Evolutionary conservation across 2,329 filamentous ascomycete genomes (phyloP), one percentile per base, ranked within the genome.

Genomic region (Beauveria scarabaeidicola): DNA sequence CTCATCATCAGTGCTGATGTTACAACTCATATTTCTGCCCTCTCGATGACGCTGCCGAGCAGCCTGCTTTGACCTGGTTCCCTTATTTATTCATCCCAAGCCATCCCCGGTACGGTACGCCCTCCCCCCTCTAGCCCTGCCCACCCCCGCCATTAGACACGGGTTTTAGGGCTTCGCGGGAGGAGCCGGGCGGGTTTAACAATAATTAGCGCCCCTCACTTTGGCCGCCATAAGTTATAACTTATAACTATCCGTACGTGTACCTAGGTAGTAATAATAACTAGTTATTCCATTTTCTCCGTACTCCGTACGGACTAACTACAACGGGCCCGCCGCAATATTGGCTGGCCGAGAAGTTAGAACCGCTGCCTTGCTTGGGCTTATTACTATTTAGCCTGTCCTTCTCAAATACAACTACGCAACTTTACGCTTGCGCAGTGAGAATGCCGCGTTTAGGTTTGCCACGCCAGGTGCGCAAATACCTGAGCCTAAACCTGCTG

Each of bases 401-500:
- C 19, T 36, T 36, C 32, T 52, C 19, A n/a, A 25, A 15, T 47
- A 52, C 29, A 36, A 36, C 32, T 36, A 36, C 32, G 32, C 38
- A 43, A 19, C 17, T n/a, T n/a, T 10, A n/a, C n/a, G 15, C 15
- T 36, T 11, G 11, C n/a, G 21, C 15, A 19, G 19, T 7, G 38
- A 56, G 5, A 21, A 56, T 56, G 53, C 43, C 29, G 53, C 53
- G 29, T 23, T 8, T 47, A 36, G 29, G 43, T 6, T 38, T 58
- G 47, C 27, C 51, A 38, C 55, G 55, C 21, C 55, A 43, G 32
- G 55, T n/a, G 36, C 55, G 46, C 23, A 32, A 25, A 15, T n/a
- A 19, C 21, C 17, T 58, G 19, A 52, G 19, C 25, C 13, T 58
- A 8, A 60, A 60, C 25, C 21, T 50, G 41, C 58, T 63, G 11